Conservation (phyloP, 768 basidiomycete genomes). For the Tricholoma furcatifolium region DNA sequence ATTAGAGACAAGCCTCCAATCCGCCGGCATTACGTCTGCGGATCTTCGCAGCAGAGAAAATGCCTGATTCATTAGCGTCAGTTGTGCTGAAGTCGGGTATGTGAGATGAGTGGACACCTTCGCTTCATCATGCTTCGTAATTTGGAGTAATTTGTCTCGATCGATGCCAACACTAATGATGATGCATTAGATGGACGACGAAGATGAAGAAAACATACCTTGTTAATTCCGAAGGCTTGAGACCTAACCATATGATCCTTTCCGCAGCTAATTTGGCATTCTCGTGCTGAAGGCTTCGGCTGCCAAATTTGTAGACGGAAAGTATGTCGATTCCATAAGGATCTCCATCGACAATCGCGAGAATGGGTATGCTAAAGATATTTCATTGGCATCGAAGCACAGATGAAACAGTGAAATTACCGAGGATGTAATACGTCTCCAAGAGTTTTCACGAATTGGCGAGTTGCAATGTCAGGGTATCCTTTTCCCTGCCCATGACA, state of each 20-base stretch:
- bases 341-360: conserved; percentile 86
- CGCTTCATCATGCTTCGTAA: conserved; percentile 68
- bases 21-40: conserved; percentile 40
- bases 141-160: conserved; percentile 61
- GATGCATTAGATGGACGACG: neutral
- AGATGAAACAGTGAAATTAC: conserved; percentile 37
- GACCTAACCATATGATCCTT: conserved; percentile 78
- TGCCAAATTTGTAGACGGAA: conserved; percentile 84
- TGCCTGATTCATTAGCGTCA: conserved; percentile 45
- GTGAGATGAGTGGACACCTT: conserved; percentile 46
- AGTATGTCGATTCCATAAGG: conserved; percentile 92
- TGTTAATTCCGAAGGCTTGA: conserved; percentile 66
- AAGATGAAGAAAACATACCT: conserved; percentile 35
- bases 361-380: conserved; percentile 63
- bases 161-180: conserved; percentile 55
- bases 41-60: conserved; percentile 55
- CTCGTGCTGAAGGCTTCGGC: conserved; percentile 69
- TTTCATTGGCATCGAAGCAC: neutral
- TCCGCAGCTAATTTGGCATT: conserved; percentile 61
- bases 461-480: conserved; percentile 91
- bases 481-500: conserved; percentile 77
- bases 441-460: conserved; percentile 77
- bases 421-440: conserved; percentile 59
- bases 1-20: conserved; percentile 58
- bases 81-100: neutral